Percentiles rank a stretch among this genome's conserved stretches.
Evolutionary conservation across 2,329 filamentous ascomycete species (phyloP).

Genomic region (Botrytis cinerea): DNA sequence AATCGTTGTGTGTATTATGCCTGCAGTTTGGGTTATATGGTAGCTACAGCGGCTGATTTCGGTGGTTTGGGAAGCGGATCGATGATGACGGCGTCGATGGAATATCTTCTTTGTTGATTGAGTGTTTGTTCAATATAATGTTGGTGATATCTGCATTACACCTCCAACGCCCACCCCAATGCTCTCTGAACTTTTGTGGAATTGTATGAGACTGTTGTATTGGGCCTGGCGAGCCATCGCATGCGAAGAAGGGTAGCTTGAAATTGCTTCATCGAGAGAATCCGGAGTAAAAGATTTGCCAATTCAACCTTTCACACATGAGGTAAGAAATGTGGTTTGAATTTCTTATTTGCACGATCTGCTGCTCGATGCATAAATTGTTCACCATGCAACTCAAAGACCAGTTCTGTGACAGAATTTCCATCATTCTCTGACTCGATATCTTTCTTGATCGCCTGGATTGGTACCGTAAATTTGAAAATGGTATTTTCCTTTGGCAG

Average conservation of each 20-base stretch:
- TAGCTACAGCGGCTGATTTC: neutral
- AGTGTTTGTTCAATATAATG: neutral
- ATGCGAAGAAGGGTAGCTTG: neutral
- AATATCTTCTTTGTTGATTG: neutral
- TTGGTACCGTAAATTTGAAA: slow-evolving; percentile 73
- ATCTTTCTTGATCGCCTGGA: slow-evolving; percentile 32
- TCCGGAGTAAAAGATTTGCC: no score
- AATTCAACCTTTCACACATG: slow-evolving; percentile 59
- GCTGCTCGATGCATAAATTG: slow-evolving; percentile 82
- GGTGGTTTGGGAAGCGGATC: neutral
- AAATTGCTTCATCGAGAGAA: neutral
- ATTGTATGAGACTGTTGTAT: neutral
- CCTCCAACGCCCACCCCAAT: neutral
- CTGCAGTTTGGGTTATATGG: neutral
- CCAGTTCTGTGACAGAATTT: slow-evolving; percentile 50
- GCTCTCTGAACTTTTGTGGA: neutral
- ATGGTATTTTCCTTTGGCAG: slow-evolving; percentile 89
- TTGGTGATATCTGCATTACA: neutral
- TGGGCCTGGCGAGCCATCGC: no score
- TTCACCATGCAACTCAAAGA: slow-evolving; percentile 84
- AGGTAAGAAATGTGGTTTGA: slow-evolving; percentile 78
- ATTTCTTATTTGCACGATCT: slow-evolving; percentile 88
- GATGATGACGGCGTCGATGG: neutral
- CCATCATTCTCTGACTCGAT: slow-evolving; percentile 26
- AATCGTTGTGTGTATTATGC: neutral